phyloP scores from a whole-genome alignment of 2,329 filamentous ascomycete species.

The Phialemoniopsis sp. region DNA sequence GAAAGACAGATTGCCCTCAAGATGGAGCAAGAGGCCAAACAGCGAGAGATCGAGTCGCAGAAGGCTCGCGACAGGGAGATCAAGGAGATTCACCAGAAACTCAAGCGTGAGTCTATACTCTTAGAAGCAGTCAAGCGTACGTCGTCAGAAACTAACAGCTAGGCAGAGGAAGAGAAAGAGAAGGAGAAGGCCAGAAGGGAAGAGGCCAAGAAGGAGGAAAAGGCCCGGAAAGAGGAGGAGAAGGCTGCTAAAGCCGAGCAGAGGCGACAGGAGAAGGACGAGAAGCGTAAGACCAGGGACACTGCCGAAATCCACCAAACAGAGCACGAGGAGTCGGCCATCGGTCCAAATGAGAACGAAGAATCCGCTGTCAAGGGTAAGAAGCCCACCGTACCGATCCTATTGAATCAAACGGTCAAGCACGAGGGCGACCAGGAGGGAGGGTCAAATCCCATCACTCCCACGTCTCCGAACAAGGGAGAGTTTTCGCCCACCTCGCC shows the following conservation, averaged over 20 bases:
- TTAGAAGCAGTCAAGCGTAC: neutral
- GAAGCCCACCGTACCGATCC: too few species aligned
- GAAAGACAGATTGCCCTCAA: slow-evolving; percentile 61
- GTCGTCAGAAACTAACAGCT: too few species aligned
- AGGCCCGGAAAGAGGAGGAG: slow-evolving; percentile 35
- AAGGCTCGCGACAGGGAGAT: slow-evolving; percentile 48
- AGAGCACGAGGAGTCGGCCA: neutral
- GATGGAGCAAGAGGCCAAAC: slow-evolving; percentile 52
- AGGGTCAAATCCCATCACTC: too few species aligned
- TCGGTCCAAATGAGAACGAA: neutral
- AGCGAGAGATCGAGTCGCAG: slow-evolving; percentile 32
- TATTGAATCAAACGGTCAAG: too few species aligned
- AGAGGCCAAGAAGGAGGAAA: slow-evolving; percentile 51
- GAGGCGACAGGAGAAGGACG: slow-evolving; percentile 37
- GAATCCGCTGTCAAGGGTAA: neutral
- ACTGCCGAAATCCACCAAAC: neutral
- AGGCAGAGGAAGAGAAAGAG: slow-evolving; percentile 38
- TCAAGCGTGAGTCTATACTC: slow-evolving; percentile 52
- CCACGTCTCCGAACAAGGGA: too few species aligned
- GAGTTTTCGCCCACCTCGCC: neutral
- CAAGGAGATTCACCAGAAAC: slow-evolving; percentile 46
- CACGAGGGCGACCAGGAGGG: too few species aligned
- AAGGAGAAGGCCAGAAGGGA: slow-evolving; percentile 32
- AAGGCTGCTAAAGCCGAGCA: slow-evolving; percentile 43
- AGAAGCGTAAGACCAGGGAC: slow-evolving; percentile 40